Evolutionary conservation across 1,139 yeast species (phyloP), one percentile per base, ranked within the genome.

Genomic region (Chernovozyma aurita): DNA sequence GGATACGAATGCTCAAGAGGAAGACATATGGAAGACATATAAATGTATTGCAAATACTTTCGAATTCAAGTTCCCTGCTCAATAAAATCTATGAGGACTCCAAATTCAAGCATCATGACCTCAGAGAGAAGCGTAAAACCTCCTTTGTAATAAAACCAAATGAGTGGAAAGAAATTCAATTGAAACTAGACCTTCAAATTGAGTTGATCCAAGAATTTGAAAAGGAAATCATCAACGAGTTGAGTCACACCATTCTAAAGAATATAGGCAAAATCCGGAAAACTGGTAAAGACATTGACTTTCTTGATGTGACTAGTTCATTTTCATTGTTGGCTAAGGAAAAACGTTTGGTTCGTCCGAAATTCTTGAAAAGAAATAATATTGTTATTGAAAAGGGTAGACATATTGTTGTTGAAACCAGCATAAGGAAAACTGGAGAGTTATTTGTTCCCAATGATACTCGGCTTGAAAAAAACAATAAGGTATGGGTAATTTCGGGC

Each of bases 341-440:
- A 46, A 73, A 73, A 39, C 61, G 74, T 21, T 65, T 88, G 37
- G 76, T 73, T 0, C 64, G 87, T 36, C 98, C 98, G 0, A 61
- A 50, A n/a, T 59, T 90, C 28, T 72, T 73, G 29, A 55, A 70
- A n/a, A 52, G 70, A 1, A 63, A 53, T 12, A 18, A 18, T 12
- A 56, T 82, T n/a, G 58, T 65, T 2, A 68, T 82, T 7, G 46
- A 51, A 2, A 69, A 65, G 5, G 97, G 97, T 0, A 67, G 97
- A 17, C 97, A 92, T 56, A 56, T 85, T n/a, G 88, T 87, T 11
- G 98, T 92, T 2, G 97, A 92, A 51, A 75, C 80, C 3, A 84
- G 95, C 1, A 58, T 92, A 36, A 66, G 65, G 36, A 66, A 66
- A 12, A 49, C 57, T 4, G 68, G 76, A 3, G 57, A 55, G 18